A percentile compares a stretch with the other conserved stretches of the same genome.
phyloP scores from a whole-genome alignment of 2,329 filamentous ascomycete genomes.

The Cytospora paraplurivora region DNA sequence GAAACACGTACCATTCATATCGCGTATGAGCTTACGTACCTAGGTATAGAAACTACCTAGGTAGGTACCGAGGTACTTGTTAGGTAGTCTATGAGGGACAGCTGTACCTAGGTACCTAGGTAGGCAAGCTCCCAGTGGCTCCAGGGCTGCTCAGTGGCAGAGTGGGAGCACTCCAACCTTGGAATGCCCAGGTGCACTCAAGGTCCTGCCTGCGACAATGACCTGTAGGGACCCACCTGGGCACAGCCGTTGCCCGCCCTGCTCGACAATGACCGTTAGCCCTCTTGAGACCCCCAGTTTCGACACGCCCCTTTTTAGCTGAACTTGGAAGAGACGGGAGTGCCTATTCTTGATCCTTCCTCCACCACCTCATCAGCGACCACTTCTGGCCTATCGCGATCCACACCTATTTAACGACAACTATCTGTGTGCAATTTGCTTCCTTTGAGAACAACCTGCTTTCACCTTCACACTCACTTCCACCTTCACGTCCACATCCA shows the following conservation, averaged over 20 bases:
- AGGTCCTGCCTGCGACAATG: background rate
- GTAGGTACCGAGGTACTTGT: background rate
- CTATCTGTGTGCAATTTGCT: slow-evolving; percentile 6
- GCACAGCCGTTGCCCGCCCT: slow-evolving; percentile 5
- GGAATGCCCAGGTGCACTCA: background rate
- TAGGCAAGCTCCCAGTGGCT: too few relatives aligned
- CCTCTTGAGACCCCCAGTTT: background rate
- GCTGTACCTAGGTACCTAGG: too few relatives aligned
- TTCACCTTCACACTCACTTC: background rate
- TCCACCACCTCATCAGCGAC: slow-evolving; percentile 21
- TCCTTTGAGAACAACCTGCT: slow-evolving; percentile 1
- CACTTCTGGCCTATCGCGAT: slow-evolving; percentile 13
- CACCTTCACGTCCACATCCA: slow-evolving; percentile 8
- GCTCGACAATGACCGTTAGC: slow-evolving; percentile 18
- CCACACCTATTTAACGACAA: slow-evolving; percentile 20
- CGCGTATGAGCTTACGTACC: background rate
- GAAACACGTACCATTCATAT: background rate
- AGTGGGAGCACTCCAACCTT: too few relatives aligned
- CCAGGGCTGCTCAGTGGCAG: too few relatives aligned
- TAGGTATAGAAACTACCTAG: background rate
- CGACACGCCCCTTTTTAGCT: slow-evolving; percentile 27
- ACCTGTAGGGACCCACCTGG: background rate
- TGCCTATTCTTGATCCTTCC: slow-evolving; percentile 20
- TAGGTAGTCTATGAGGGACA: background rate
- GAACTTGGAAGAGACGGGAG: slow-evolving; percentile 13